These are phyloP conservation scores for Tylopilus plumbeoviolaceoides DNA, from an alignment of 768 basidiomycete species.

Conservation along the genomic window DNA sequence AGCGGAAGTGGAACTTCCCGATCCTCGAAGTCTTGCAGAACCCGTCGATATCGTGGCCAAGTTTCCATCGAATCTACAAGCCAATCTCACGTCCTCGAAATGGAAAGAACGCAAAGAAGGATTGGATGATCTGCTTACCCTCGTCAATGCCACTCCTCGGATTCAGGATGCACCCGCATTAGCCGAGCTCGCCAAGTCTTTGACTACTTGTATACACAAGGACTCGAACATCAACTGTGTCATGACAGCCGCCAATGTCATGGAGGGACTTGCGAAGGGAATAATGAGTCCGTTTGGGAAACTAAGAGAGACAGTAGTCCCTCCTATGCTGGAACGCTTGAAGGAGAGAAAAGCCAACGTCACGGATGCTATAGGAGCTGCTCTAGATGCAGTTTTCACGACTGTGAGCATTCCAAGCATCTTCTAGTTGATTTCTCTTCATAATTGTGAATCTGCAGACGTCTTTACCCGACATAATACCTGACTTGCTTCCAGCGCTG, in stretches of 20 bases:
- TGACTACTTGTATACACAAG: conserved; percentile 76
- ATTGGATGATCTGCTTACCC: conserved; percentile 73
- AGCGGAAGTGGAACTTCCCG: conserved; percentile 52
- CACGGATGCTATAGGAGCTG: conserved; percentile 81
- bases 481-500: conserved; percentile 73
- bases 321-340: conserved; percentile 78
- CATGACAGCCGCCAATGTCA: conserved; percentile 75
- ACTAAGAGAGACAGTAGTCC: conserved; percentile 67
- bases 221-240: conserved; percentile 98
- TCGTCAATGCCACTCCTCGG: conserved; percentile 65
- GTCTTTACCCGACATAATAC: conserved; percentile 72
- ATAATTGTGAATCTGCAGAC: conserved; percentile 45
- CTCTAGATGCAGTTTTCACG: conserved; percentile 83
- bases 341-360: conserved; percentile 94
- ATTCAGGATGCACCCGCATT: conserved; percentile 81
- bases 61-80: conserved; percentile 71
- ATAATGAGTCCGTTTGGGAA: conserved; percentile 70
- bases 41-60: conserved; percentile 74
- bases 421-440: conserved; percentile 1
- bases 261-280: conserved; percentile 84
- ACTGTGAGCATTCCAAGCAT: conserved; percentile 54
- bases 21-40: conserved; percentile 78
- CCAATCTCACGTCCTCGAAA: conserved; percentile 80
- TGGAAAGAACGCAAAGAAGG: conserved; percentile 98
- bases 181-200: conserved; percentile 66